Evolutionary conservation across 768 basidiomycete genomes (phyloP).

Genomic region (Termitomyces sp.): DNA sequence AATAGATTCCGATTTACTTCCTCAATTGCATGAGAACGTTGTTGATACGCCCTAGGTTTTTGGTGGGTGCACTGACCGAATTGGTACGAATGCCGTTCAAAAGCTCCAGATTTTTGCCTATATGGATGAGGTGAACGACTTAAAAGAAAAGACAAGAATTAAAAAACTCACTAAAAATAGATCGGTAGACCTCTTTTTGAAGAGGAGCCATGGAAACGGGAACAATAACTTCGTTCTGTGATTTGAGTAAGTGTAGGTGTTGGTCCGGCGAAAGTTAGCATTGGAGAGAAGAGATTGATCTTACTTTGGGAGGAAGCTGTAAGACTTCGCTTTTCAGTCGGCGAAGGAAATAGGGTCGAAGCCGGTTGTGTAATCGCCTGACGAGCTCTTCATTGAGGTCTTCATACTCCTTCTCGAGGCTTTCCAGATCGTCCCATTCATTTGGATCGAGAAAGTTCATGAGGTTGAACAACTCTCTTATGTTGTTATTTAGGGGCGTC

Average conservation of each 20-base stretch:
- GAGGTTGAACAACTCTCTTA: conserved; percentile 93
- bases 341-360: conserved; percentile 90
- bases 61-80: conserved; percentile 30
- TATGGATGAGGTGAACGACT: conserved; percentile 3
- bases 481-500: conserved; percentile 97
- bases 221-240: conserved; percentile 85
- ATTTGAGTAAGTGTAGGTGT: not conserved
- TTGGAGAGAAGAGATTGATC: not conserved
- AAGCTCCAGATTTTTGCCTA: conserved; percentile 70
- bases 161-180: conserved; percentile 62
- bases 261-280: not conserved
- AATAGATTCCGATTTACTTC: conserved; percentile 49
- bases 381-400: conserved; percentile 79
- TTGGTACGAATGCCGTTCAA: conserved; percentile 50
- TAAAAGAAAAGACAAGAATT: conserved; percentile 8
- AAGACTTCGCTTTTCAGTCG: conserved; percentile 93
- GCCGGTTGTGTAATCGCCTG: conserved; percentile 69
- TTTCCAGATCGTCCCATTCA: conserved; percentile 74
- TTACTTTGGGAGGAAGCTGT: conserved; percentile 86
- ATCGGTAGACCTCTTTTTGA: conserved; percentile 86
- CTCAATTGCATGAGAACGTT: conserved; percentile 87
- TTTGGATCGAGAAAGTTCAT: conserved; percentile 91
- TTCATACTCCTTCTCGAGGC: conserved; percentile 69
- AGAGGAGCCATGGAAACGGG: conserved; percentile 85
- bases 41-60: conserved; percentile 64